phyloP scores from a whole-genome alignment of 139 green algal species.

The Diplosphaera chodatii region DNA sequence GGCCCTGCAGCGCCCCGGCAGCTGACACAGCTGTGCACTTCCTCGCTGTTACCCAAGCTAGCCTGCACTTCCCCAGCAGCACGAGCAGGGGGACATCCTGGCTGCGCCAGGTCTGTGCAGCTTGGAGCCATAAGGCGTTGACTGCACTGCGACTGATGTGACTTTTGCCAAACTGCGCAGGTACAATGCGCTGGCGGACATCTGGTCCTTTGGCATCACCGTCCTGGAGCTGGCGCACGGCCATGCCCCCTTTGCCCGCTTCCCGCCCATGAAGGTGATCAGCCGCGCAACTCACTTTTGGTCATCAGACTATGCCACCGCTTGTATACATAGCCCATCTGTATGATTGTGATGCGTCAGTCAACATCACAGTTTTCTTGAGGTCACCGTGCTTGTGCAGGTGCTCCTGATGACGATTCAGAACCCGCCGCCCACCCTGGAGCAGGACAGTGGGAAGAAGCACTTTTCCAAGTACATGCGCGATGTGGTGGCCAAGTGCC shows the following conservation, averaged over 20 bases:
- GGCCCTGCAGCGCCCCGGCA: no score
- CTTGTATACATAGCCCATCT: no score
- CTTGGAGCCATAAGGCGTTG: no score
- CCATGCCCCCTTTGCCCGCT: slow-evolving; percentile 97
- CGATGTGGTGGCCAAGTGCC: slow-evolving; percentile 89
- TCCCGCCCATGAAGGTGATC: slow-evolving; percentile 94
- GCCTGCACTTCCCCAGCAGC: no score
- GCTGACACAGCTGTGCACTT: no score
- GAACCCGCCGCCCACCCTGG: slow-evolving; percentile 89
- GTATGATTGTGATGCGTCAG: no score
- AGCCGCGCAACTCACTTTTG: slow-evolving; percentile 21
- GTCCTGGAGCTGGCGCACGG: slow-evolving; percentile 96
- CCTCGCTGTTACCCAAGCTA: no score
- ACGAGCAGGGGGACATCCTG: no score
- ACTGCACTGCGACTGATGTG: no score
- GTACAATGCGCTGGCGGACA: slow-evolving; percentile 88
- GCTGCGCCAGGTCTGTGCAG: neutral
- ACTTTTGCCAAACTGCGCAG: slow-evolving; percentile 22
- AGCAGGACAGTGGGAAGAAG: slow-evolving; percentile 63
- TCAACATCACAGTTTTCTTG: no score
- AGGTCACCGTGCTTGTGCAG: neutral
- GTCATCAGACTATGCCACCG: slow-evolving; percentile 38
- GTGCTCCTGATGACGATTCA: slow-evolving; percentile 92
- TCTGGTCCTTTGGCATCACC: slow-evolving; percentile 99
- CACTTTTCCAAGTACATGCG: slow-evolving; percentile 77